Evolutionary conservation across 306 rosid species (phyloP).

Genomic region (Mucuna pruriens): DNA sequence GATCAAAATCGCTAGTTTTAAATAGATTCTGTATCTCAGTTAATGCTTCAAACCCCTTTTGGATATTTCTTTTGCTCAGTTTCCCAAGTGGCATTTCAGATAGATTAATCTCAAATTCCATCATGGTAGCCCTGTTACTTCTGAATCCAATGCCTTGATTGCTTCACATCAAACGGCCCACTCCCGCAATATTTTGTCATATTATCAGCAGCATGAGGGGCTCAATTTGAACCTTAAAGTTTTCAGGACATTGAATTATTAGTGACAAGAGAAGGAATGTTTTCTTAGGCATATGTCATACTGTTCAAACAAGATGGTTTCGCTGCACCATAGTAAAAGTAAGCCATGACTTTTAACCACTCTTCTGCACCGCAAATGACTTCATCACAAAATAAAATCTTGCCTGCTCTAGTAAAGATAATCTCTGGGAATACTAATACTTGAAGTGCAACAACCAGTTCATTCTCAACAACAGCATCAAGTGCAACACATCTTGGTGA

Average conservation of each 20-base stretch:
- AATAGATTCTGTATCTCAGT: no score
- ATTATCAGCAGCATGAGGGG: slow-evolving; percentile 8
- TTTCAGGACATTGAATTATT: slow-evolving; percentile 43
- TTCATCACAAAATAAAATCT: slow-evolving; percentile 79
- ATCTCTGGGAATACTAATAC: slow-evolving; percentile 80
- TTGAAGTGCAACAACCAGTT: slow-evolving; percentile 71
- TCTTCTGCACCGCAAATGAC: slow-evolving; percentile 79
- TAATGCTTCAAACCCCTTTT: no score
- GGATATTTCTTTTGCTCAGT: slow-evolving; percentile 83
- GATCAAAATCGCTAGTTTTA: no score
- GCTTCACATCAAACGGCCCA: not conserved
- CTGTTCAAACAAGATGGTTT: slow-evolving; percentile 68
- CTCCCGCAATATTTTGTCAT: not conserved
- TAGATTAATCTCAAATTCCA: slow-evolving; percentile 97
- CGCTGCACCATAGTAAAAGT: slow-evolving; percentile 82
- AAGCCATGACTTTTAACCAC: slow-evolving; percentile 88
- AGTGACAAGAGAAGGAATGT: slow-evolving; percentile 60
- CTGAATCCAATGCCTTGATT: not conserved
- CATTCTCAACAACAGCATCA: slow-evolving; percentile 85
- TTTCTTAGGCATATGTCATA: slow-evolving; percentile 54
- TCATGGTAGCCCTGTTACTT: slow-evolving; percentile 96
- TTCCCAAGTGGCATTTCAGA: slow-evolving; percentile 97
- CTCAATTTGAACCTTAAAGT: slow-evolving; percentile 8
- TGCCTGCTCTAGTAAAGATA: slow-evolving; percentile 87
- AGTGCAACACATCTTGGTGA: slow-evolving; percentile 94